These are phyloP conservation scores for Auriscalpium microsporum DNA, from an alignment of 768 basidiomycete species.

Conservation along the genomic window DNA sequence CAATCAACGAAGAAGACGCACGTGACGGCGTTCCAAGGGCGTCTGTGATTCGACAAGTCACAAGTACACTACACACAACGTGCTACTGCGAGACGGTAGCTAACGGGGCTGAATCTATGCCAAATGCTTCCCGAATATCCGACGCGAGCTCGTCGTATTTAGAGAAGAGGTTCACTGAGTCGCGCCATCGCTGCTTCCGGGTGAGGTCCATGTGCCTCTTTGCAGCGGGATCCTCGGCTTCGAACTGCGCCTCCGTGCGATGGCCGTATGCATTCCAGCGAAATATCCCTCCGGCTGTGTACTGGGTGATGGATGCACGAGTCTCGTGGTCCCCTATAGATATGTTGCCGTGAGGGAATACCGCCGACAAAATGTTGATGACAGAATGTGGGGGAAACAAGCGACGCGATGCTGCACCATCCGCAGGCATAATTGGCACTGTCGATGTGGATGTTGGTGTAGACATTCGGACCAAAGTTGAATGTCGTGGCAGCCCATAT, in stretches of 20 bases:
- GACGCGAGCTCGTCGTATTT: neutral
- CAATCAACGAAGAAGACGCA: neutral
- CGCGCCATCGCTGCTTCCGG: neutral
- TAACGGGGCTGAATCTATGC: too few species aligned
- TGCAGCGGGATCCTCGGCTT: neutral
- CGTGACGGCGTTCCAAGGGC: neutral
- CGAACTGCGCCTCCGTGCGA: neutral
- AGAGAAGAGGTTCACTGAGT: neutral
- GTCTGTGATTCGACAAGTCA: too few species aligned
- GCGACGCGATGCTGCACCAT: neutral
- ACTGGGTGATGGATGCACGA: neutral
- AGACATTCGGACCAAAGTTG: neutral
- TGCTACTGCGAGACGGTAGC: too few species aligned
- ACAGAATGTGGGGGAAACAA: neutral
- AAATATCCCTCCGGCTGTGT: neutral
- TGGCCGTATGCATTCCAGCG: neutral
- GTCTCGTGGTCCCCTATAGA: neutral
- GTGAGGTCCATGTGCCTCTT: neutral
- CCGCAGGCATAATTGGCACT: neutral
- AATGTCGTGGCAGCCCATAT: neutral
- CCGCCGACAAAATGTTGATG: neutral
- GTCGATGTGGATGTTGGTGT: neutral
- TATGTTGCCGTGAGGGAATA: neutral
- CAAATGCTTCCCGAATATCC: neutral
- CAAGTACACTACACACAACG: too few species aligned